These are phyloP conservation scores for Rhizopus microsporus DNA, from an alignment of 371 early-diverging fungal genomes.

Conservation along the genomic window DNA sequence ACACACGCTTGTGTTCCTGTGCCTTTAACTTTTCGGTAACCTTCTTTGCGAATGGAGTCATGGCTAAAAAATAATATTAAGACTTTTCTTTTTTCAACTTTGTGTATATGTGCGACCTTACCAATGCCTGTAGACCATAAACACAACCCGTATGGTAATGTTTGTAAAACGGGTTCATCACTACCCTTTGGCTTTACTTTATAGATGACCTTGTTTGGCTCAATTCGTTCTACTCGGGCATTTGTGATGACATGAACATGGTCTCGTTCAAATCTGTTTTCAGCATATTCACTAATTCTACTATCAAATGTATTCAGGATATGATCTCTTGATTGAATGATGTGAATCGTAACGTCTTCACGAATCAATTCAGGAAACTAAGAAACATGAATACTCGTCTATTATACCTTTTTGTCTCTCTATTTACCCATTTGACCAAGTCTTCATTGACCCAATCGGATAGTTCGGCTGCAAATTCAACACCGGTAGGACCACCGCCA, in stretches of 20 bases:
- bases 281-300: constrained; percentile 66
- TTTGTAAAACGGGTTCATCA: constrained; percentile 15
- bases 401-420: neutral
- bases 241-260: constrained; percentile 75
- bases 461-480: constrained; percentile 84
- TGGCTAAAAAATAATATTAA: constrained; percentile 35
- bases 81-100: neutral
- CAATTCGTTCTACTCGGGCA: constrained; percentile 69
- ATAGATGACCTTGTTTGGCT: constrained; percentile 49
- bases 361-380: constrained; percentile 63
- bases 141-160: constrained; percentile 71
- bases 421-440: constrained; percentile 61
- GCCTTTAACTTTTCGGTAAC: constrained; percentile 48
- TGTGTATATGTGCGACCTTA: constrained; percentile 19
- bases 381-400: neutral
- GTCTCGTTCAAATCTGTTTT: constrained; percentile 71
- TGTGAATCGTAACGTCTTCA: constrained; percentile 67
- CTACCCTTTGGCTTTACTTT: constrained; percentile 34
- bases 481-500: constrained; percentile 83
- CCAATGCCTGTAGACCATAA: constrained; percentile 89
- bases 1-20: constrained; percentile 65
- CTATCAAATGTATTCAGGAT: constrained; percentile 84
- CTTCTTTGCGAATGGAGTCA: constrained; percentile 64
- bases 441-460: constrained; percentile 87
- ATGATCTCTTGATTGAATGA: constrained; percentile 77